A percentile compares a stretch with the other conserved stretches of the same genome.
Evolutionary conservation across 768 basidiomycete species (phyloP).

Genomic region (Podaxis rugospora): DNA sequence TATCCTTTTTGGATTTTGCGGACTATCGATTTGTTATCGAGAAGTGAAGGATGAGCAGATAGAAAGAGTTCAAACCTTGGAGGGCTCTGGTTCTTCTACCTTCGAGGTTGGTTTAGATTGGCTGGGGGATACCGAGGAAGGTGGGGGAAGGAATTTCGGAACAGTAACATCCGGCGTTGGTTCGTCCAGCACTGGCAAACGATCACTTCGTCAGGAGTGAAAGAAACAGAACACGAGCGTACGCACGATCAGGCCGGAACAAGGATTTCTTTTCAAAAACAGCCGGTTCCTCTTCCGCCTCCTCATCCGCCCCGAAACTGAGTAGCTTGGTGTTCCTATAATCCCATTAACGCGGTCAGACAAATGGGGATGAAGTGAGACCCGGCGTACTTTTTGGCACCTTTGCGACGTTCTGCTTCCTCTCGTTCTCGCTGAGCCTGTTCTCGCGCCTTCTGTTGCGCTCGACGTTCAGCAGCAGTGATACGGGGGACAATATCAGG

Average conservation of each 20-base stretch:
- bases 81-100: constrained; percentile 5
- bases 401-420: constrained; percentile 62
- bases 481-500: constrained; percentile 94
- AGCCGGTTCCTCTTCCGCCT: constrained; percentile 49
- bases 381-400: constrained; percentile 79
- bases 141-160: constrained; percentile 36
- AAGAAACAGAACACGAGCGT: background rate
- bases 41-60: background rate
- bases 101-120: constrained; percentile 11
- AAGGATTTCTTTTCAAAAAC: constrained; percentile 77
- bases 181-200: constrained; percentile 32
- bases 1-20: constrained; percentile 37
- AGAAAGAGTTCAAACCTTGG: constrained; percentile 13
- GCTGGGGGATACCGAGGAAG: constrained; percentile 15
- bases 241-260: constrained; percentile 78
- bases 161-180: constrained; percentile 24
- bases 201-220: background rate
- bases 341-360: background rate
- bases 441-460: constrained; percentile 78
- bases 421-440: constrained; percentile 75
- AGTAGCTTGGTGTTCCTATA: constrained; percentile 82
- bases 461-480: constrained; percentile 87
- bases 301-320: constrained; percentile 79
- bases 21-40: constrained; percentile 9
- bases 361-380: background rate